Evolutionary conservation across 2,329 filamentous ascomycete species (phyloP).

Genomic region (Botrytis tulipae): DNA sequence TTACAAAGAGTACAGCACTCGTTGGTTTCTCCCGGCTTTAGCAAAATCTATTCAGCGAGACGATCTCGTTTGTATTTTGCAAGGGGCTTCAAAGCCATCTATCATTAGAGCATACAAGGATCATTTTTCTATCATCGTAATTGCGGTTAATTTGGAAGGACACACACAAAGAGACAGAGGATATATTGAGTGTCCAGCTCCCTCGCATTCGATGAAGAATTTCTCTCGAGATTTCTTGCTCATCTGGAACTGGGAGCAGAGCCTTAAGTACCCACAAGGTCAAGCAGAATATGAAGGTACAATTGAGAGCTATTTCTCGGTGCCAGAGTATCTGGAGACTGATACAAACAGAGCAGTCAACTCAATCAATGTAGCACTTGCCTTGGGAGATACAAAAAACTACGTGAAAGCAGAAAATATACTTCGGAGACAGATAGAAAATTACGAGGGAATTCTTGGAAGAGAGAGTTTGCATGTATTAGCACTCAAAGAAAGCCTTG

Average conservation of each 20-base stretch:
- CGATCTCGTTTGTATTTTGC: neutral
- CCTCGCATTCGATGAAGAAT: neutral
- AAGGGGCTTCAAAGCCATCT: neutral
- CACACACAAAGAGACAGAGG: too few species aligned
- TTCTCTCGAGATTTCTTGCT: neutral
- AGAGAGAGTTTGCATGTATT: neutral
- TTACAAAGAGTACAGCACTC: too few species aligned
- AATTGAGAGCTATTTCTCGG: neutral
- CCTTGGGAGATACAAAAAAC: too few species aligned
- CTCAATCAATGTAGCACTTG: neutral
- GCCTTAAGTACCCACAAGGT: accelerated
- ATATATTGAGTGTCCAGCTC: too few species aligned
- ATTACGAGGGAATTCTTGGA: neutral
- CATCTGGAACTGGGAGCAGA: neutral
- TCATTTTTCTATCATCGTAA: neutral
- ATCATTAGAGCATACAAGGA: neutral
- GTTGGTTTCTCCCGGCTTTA: neutral
- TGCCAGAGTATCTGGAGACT: neutral
- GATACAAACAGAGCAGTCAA: neutral
- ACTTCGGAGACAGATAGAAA: neutral
- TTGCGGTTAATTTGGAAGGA: neutral
- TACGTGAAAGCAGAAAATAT: neutral
- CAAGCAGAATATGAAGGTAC: neutral
- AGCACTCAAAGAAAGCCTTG: neutral
- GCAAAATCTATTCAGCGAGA: neutral